Conservation (phyloP, 805 yeast genomes). For the Saccharomyces jurei region DNA sequence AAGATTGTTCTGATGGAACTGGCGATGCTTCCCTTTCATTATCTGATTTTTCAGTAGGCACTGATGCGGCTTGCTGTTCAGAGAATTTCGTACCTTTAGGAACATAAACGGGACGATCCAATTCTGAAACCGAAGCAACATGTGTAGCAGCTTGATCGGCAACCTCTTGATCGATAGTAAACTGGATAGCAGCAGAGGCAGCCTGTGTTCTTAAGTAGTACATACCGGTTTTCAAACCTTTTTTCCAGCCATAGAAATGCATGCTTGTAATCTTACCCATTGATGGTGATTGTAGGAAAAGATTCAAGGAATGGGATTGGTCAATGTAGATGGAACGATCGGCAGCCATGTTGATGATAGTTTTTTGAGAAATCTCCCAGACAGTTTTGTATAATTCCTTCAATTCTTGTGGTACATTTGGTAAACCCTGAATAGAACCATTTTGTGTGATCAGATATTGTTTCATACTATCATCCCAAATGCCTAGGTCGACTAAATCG, state of each 20-base stretch:
- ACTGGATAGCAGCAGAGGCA: slow-evolving; percentile 94
- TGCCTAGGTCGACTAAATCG: slow-evolving; percentile 71
- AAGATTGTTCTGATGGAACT: slow-evolving; percentile 31
- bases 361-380: slow-evolving; percentile 90
- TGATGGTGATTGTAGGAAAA: slow-evolving; percentile 82
- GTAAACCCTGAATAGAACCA: slow-evolving; percentile 79
- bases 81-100: slow-evolving; percentile 16
- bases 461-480: slow-evolving; percentile 79
- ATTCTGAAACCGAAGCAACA: slow-evolving; percentile 29
- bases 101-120: slow-evolving; percentile 34
- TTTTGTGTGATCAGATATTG: slow-evolving; percentile 64
- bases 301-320: slow-evolving; percentile 89
- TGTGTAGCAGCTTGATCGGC: slow-evolving; percentile 82
- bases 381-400: slow-evolving; percentile 85
- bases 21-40: slow-evolving; percentile 27
- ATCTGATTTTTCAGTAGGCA: slow-evolving; percentile 8
- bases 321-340: slow-evolving; percentile 74
- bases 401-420: slow-evolving; percentile 63
- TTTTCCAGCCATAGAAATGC: slow-evolving; percentile 99
- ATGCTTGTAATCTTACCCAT: slow-evolving; percentile 94
- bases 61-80: slow-evolving; percentile 5
- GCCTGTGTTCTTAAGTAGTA: slow-evolving; percentile 96
- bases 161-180: slow-evolving; percentile 75
- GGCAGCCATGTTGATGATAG: slow-evolving; percentile 76
- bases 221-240: slow-evolving; percentile 97